Percentiles rank a stretch among this genome's conserved stretches.
Evolutionary conservation across 345 rosid genomes (phyloP).

Genomic region (Cardiospermum halicacabum): DNA sequence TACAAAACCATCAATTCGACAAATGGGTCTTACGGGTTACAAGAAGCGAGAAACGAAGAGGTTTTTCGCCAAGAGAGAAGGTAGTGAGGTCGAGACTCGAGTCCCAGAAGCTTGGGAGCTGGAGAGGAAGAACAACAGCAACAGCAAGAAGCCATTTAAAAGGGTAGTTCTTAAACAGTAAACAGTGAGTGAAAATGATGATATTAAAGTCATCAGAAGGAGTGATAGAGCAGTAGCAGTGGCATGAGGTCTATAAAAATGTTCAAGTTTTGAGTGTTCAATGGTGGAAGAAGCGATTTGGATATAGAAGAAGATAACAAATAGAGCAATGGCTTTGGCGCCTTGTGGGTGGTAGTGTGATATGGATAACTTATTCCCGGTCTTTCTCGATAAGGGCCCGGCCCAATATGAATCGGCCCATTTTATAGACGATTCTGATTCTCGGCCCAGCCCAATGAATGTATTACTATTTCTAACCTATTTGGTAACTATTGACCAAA

Average conservation of each 20-base stretch:
- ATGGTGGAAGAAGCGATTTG: background rate
- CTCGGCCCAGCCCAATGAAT: too few species aligned
- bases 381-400: too few species aligned
- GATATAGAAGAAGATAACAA: constrained; percentile 2
- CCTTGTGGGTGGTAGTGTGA: constrained; percentile 14
- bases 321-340: constrained; percentile 7
- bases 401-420: too few species aligned
- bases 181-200: constrained; percentile 9
- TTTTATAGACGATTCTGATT: too few species aligned
- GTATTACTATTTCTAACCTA: too few species aligned
- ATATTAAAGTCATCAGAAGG: constrained; percentile 22
- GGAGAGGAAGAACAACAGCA: constrained; percentile 10
- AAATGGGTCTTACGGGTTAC: constrained; percentile 28
- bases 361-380: background rate
- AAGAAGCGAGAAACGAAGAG: constrained; percentile 33
- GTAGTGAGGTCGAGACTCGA: constrained; percentile 35
- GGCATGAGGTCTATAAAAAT: too few species aligned
- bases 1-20: constrained; percentile 1
- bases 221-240: background rate
- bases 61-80: constrained; percentile 31
- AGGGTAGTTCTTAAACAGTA: background rate
- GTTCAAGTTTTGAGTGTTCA: too few species aligned
- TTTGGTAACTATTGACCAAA: too few species aligned
- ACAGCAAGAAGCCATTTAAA: constrained; percentile 18
- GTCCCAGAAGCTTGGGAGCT: constrained; percentile 39